phyloP scores from a whole-genome alignment of 768 basidiomycete genomes.

The Amanita inopinata region DNA sequence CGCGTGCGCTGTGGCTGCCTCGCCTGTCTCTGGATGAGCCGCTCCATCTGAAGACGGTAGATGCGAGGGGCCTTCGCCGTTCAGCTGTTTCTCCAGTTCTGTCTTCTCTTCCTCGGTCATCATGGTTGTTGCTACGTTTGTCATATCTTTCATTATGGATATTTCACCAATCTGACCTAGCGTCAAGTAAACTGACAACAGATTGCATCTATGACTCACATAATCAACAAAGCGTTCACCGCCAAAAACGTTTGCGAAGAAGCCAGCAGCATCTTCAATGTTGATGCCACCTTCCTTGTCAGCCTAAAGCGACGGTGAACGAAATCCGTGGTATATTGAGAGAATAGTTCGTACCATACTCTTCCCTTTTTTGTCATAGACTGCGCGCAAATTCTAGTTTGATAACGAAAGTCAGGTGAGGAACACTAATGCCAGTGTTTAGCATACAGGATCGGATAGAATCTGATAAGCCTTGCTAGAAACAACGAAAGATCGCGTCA shows the following conservation, averaged over 20 bases:
- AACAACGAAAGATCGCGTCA: neutral
- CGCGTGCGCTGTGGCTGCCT: neutral
- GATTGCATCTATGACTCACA: conserved; percentile 37
- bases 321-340: neutral
- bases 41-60: conserved; percentile 11
- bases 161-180: conserved; percentile 85
- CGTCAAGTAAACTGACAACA: neutral
- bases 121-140: conserved; percentile 73
- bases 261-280: conserved; percentile 88
- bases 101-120: conserved; percentile 91
- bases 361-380: conserved; percentile 95
- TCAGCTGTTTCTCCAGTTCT: conserved; percentile 71
- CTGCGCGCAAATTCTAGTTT: conserved; percentile 64
- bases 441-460: conserved; percentile 70
- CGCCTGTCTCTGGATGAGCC: conserved; percentile 2
- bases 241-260: conserved; percentile 94
- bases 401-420: conserved; percentile 2
- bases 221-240: conserved; percentile 88
- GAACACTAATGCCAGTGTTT: conserved; percentile 1
- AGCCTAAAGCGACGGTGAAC: conserved; percentile 25
- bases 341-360: conserved; percentile 47
- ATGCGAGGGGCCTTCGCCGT: conserved; percentile 22
- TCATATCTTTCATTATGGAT: conserved; percentile 90
- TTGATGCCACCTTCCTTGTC: conserved; percentile 71
- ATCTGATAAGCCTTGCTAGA: conserved; percentile 92